phyloP scores from a whole-genome alignment of 441 rosid genomes.

The Macaranga tanarius region DNA sequence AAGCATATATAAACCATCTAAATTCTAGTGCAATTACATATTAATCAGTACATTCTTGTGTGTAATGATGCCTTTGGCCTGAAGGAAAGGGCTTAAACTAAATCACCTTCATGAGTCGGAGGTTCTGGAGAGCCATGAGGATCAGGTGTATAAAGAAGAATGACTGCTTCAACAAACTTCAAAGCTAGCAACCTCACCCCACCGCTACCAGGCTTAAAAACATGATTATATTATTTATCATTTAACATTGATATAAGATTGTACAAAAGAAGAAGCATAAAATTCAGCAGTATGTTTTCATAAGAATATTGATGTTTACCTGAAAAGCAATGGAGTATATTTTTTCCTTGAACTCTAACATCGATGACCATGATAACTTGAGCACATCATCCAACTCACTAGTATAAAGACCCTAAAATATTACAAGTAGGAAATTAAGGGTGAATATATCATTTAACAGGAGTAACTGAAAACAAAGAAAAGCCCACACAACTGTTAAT shows the following conservation, averaged over 20 bases:
- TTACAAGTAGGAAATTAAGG: conserved; percentile 14
- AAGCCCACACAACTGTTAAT: background rate
- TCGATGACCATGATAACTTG: conserved; percentile 80
- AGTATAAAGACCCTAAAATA: conserved; percentile 62
- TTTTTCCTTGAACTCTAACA: conserved; percentile 87
- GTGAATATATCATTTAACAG: conserved; percentile 2
- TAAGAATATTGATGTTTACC: conserved; percentile 41
- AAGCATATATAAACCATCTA: conserved; percentile 22
- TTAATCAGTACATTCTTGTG: background rate
- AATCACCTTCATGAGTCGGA: conserved; percentile 65
- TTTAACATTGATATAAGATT: conserved; percentile 46
- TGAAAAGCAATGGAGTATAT: conserved; percentile 74
- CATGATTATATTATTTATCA: too few species aligned
- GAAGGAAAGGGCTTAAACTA: conserved; percentile 21
- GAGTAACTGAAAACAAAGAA: background rate
- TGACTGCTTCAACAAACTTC: conserved; percentile 88
- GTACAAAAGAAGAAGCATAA: conserved; percentile 16
- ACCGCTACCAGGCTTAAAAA: conserved; percentile 73
- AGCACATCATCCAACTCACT: conserved; percentile 66
- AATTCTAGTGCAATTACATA: conserved; percentile 1
- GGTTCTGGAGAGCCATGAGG: conserved; percentile 69
- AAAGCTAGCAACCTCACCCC: conserved; percentile 77
- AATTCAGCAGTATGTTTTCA: conserved; percentile 16
- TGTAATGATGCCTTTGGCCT: conserved; percentile 2
- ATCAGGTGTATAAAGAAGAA: conserved; percentile 90